Evolutionary conservation across 345 rosid species (phyloP), one percentile per base, ranked within the genome.

Genomic region (Streptanthus diversifolius): DNA sequence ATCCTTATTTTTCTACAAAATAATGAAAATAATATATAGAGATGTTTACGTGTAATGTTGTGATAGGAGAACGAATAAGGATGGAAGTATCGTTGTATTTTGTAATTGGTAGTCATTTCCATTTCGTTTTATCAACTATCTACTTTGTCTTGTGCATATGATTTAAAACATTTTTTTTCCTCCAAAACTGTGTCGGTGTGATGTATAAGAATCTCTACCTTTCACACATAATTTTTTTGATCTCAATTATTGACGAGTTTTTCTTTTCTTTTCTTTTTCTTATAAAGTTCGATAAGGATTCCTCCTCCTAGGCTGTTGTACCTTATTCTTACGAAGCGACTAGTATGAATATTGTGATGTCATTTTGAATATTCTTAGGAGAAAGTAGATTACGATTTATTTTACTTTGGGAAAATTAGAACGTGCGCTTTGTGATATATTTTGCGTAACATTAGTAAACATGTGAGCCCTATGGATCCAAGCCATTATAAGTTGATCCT

Each of bases 11-110:
- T 62, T 17, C 22, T 75, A 33, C 5, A 58, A 40, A 71, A 55
- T 64, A 48, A 69, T 15, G 5, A 21, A 7, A 49, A n/a, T 7
- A 19, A 73, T 8, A 63, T 27, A 64, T 13, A 77, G 62, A 71
- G 57, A 77, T 74, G 45, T 40, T 75, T 75, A 62, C 64, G 33
- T 75, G 79, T 75, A 67, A 75, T 75, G 43, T 44, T 76, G 52
- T 75, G 64, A 68, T 61, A 43, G 40, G 35, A 35, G 41, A 54
- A 54, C 1, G 21, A 74, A 75, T 75, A 75, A 75, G 19, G 25
- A 68, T 67, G 63, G 37, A 58, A 58, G 14, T 5, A 59, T 40
- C 40, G 32, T 43, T 75, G 51, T 68, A 43, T 75, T 66, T 48
- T 66, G 68, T 66, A 37, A 33, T 5, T 54, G 55, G 71, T 63